These are phyloP conservation scores for Gossypium gossypioides DNA, from an alignment of 441 rosid genomes.

Conservation along the genomic window DNA sequence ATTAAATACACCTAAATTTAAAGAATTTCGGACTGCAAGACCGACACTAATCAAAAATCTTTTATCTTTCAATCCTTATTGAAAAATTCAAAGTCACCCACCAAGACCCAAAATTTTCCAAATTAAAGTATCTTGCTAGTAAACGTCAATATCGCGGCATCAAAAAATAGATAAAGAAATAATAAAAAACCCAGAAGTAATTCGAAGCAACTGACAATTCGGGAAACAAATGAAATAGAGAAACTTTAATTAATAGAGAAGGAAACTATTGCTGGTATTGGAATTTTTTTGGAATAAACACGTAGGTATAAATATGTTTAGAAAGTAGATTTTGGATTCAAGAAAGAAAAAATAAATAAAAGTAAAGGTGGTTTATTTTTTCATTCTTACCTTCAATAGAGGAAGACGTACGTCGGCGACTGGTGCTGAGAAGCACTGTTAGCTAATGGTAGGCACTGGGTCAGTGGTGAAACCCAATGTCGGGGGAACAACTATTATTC, in stretches of 20 bases:
- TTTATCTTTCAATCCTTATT: neutral
- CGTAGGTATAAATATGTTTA: neutral
- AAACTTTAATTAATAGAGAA: neutral
- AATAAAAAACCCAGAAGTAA: neutral
- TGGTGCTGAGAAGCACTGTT: no score
- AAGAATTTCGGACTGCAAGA: neutral
- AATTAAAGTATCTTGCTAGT: constrained; percentile 1
- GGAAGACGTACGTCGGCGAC: no score
- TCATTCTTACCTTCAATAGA: no score
- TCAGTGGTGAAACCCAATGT: no score
- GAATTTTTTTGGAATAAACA: neutral
- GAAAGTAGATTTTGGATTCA: neutral
- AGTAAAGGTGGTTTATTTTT: neutral
- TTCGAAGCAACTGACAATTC: neutral
- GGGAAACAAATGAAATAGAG: neutral
- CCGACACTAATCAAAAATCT: neutral
- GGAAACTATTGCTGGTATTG: neutral
- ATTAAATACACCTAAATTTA: constrained; percentile 11
- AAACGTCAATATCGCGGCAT: neutral
- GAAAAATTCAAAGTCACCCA: constrained; percentile 20
- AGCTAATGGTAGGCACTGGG: no score
- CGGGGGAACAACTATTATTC: no score
- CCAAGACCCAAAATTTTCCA: constrained; percentile 6
- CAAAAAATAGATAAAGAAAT: neutral
- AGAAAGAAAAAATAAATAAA: neutral